Conservation (phyloP, 176 grass and related monocot species). For the Triticum urartu region DNA sequence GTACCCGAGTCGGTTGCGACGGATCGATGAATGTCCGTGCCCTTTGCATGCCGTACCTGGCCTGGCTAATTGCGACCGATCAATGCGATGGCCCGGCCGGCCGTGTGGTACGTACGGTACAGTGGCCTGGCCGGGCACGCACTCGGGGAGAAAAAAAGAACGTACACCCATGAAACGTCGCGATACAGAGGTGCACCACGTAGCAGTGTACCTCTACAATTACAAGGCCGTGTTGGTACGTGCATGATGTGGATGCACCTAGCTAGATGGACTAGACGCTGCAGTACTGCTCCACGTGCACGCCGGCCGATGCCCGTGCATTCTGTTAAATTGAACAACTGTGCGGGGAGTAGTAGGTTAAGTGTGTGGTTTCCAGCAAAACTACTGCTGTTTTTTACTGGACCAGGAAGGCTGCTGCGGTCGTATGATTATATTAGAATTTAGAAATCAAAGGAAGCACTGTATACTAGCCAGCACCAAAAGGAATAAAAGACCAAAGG, state of each 20-base stretch:
- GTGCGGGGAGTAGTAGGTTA: too few species aligned
- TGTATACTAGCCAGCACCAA: not conserved
- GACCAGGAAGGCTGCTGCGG: too few species aligned
- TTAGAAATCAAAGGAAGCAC: not conserved
- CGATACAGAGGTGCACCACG: not conserved
- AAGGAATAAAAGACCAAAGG: constrained; percentile 2
- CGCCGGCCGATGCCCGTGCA: too few species aligned
- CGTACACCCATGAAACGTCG: constrained; percentile 27
- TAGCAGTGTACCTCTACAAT: not conserved
- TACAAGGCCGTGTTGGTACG: not conserved
- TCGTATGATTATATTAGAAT: not conserved
- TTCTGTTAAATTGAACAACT: not conserved
- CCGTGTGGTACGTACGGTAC: not conserved
- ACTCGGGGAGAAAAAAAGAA: not conserved
- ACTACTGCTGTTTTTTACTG: not conserved
- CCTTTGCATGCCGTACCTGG: not conserved
- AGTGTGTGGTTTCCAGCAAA: not conserved
- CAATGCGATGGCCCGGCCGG: not conserved
- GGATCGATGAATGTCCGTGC: constrained; percentile 12
- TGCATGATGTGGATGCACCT: constrained; percentile 16
- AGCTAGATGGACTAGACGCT: constrained; percentile 14
- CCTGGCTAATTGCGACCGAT: not conserved
- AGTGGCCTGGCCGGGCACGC: not conserved
- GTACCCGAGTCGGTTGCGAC: not conserved
- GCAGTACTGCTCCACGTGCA: constrained; percentile 16